Conservation (phyloP, 2,329 filamentous ascomycete genomes). For the Piedraia hortae region DNA sequence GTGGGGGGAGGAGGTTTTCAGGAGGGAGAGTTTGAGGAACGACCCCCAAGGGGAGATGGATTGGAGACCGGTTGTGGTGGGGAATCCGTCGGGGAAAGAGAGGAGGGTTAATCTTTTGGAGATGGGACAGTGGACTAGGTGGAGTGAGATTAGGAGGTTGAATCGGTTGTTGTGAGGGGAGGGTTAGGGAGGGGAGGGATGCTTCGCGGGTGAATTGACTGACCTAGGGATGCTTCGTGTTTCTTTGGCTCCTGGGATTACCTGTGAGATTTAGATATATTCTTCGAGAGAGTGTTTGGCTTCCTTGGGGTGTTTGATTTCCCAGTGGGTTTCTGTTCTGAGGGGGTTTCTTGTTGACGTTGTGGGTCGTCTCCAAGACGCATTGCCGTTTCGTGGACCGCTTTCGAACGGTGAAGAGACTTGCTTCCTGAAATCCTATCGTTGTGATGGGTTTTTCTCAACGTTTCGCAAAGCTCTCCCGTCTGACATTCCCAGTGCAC, state of each 20-base stretch:
- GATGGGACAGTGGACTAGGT: conserved; percentile 37
- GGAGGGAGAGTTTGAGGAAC: too few species aligned
- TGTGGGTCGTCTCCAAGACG: not conserved
- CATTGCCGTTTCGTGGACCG: too few species aligned
- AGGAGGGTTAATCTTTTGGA: conserved; percentile 46
- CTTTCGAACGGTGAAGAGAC: too few species aligned
- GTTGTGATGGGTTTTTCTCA: too few species aligned
- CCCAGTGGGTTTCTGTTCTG: too few species aligned
- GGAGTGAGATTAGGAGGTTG: conserved; percentile 37
- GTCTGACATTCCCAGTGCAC: too few species aligned
- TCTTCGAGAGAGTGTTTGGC: not conserved
- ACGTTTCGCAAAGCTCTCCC: too few species aligned
- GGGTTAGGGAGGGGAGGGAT: not conserved
- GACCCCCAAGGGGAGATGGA: too few species aligned
- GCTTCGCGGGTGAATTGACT: not conserved
- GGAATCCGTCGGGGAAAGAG: conserved; percentile 40
- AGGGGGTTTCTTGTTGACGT: too few species aligned
- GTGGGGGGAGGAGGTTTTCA: conserved; percentile 18
- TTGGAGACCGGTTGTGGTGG: conserved; percentile 44
- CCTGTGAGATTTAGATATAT: not conserved
- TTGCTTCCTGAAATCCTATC: too few species aligned
- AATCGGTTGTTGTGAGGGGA: conserved; percentile 13
- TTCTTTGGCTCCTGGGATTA: not conserved
- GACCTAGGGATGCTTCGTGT: not conserved
- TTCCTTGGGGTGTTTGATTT: too few species aligned